Evolutionary conservation across 2,329 filamentous ascomycete species (phyloP), one percentile per base, ranked within the genome.

Genomic region (Aspergillus fijiensis): DNA sequence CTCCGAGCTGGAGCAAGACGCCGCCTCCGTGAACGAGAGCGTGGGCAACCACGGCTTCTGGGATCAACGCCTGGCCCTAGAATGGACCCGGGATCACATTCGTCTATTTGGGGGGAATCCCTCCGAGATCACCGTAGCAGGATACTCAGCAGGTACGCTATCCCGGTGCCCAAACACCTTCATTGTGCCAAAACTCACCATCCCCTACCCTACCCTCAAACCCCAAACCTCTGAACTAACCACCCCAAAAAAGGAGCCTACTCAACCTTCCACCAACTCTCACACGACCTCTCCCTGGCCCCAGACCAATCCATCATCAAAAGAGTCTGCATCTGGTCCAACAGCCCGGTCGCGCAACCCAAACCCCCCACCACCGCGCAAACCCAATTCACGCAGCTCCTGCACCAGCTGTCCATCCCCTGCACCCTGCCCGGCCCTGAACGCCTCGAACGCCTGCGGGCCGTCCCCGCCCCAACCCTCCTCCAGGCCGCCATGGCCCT

Each of bases 211-310:
- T 11, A 11, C 9, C 33, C 9, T 35, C 9, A 35, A 5, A 11
- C 9, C 33, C 33, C 39, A 23, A 29, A 33, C 27, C 6, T 4
- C 14, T n/a, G 11, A 25, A 49, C n/a, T 42, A 55, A 67, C 58
- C 58, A 42, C 16, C 7, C 56, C 25, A 42, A 47, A n/a, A 23
- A 42, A 76, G 78, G 84, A 1, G 77, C 82, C 2, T 82, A 86
- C 65, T 84, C 81, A 2, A 77, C 80, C 2, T 86, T 85, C 65
- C 80, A 86, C 57, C 84, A 86, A 69, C 70, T 86, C 2, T 79
- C 82, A 10, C 82, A 85, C 63, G 84, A 87, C 65, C 74, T 86
- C 5, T 19, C 39, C 39, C 39, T n/a, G 6, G 16, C 39, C 14
- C 39, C 39, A 2, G 33, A 42, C 16, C 39, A 42, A 42, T 70